Conservation (phyloP, 2,329 filamentous ascomycete genomes). For the Aspergillus proliferans region DNA sequence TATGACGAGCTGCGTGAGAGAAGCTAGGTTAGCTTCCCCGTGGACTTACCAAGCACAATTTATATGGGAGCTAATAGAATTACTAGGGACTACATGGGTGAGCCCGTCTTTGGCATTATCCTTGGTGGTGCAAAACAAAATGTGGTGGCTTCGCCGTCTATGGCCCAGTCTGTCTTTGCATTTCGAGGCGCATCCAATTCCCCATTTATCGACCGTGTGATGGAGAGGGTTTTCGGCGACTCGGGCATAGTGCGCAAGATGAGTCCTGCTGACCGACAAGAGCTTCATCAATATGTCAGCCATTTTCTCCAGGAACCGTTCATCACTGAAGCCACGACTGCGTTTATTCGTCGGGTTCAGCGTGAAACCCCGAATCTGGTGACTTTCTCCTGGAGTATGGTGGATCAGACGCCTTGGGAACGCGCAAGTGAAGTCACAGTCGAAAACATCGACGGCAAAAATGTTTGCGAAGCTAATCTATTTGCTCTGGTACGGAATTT, state of each 20-base stretch:
- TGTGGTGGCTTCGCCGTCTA: constrained; percentile 44
- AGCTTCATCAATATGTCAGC: constrained; percentile 34
- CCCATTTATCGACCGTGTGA: constrained; percentile 26
- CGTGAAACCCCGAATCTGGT: constrained; percentile 50
- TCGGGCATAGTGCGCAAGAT: constrained; percentile 31
- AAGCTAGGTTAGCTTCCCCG: constrained; percentile 30
- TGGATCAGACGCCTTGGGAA: constrained; percentile 61
- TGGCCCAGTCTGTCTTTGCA: constrained; percentile 38
- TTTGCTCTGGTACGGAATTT: constrained; percentile 52
- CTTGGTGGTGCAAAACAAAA: constrained; percentile 46
- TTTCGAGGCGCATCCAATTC: constrained; percentile 22
- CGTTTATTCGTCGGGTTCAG: constrained; percentile 36
- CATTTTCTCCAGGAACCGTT: constrained; percentile 44
- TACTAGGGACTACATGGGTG: constrained; percentile 19
- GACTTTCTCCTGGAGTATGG: constrained; percentile 52
- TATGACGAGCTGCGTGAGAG: constrained; percentile 40
- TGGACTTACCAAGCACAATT: constrained; percentile 18
- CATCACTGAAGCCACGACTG: constrained; percentile 36
- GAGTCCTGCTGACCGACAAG: constrained; percentile 26
- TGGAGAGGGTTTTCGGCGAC: constrained; percentile 41
- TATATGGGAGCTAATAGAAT: neutral
- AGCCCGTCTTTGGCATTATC: constrained; percentile 45
- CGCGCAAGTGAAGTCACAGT: constrained; percentile 42
- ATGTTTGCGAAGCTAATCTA: constrained; percentile 48
- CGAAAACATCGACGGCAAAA: constrained; percentile 31